phyloP scores from a whole-genome alignment of 2,329 filamentous ascomycete species.

The Ambrosiella beaveri region DNA sequence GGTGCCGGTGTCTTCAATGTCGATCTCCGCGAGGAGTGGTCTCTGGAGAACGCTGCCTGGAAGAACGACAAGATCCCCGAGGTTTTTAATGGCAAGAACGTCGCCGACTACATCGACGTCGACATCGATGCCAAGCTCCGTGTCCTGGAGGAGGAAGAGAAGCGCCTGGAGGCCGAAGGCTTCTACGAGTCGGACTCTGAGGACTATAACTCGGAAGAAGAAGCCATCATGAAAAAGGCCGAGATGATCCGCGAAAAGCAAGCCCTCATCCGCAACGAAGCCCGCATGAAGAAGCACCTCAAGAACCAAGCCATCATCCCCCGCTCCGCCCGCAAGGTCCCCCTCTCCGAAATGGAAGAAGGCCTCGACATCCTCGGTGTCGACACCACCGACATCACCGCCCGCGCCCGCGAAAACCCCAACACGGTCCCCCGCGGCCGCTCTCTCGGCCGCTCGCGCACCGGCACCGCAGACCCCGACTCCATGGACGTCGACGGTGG shows the following conservation, averaged over 20 bases:
- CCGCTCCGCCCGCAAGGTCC: slow-evolving; percentile 62
- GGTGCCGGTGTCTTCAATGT: slow-evolving; percentile 93
- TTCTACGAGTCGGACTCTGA: slow-evolving; percentile 79
- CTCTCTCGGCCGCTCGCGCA: slow-evolving; percentile 43
- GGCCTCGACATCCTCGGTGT: slow-evolving; percentile 73
- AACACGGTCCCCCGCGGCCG: slow-evolving; percentile 55
- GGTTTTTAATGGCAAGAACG: slow-evolving; percentile 86
- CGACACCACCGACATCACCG: slow-evolving; percentile 58
- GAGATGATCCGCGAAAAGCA: slow-evolving; percentile 93
- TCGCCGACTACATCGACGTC: slow-evolving; percentile 92
- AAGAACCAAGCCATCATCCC: slow-evolving; percentile 96
- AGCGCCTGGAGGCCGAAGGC: slow-evolving; percentile 75
- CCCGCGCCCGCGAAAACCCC: slow-evolving; percentile 46
- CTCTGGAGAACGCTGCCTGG: slow-evolving; percentile 79
- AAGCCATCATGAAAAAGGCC: slow-evolving; percentile 77
- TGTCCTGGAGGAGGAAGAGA: slow-evolving; percentile 87
- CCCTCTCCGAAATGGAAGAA: slow-evolving; percentile 71
- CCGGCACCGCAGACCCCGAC: slow-evolving; percentile 46
- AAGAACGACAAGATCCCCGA: slow-evolving; percentile 94
- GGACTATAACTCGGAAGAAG: slow-evolving; percentile 75
- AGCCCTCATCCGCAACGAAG: slow-evolving; percentile 79
- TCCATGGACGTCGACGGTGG: slow-evolving; percentile 58
- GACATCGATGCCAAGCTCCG: slow-evolving; percentile 89
- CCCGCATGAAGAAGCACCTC: slow-evolving; percentile 84
- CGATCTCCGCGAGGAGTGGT: slow-evolving; percentile 75